A percentile compares a stretch with the other conserved stretches of the same genome.
Conservation (phyloP, 805 yeast genomes). For the Barnettozyma wickerhamii region DNA sequence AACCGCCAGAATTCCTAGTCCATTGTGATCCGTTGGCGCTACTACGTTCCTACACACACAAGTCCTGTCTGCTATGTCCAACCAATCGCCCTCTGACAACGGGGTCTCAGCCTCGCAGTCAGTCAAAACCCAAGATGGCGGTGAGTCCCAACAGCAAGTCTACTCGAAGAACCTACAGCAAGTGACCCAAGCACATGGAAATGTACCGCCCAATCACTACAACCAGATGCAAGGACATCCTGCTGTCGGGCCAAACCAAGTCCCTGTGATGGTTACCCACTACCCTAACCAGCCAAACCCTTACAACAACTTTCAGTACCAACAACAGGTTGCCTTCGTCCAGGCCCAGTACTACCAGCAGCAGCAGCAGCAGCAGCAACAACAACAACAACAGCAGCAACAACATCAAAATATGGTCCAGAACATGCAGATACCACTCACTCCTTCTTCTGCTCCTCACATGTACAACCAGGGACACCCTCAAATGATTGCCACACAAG, state of each 20-base stretch:
- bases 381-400: constrained; percentile 9
- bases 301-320: constrained; percentile 12
- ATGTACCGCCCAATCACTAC: neutral
- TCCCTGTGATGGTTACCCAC: constrained; percentile 21
- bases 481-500: constrained; percentile 7
- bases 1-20: neutral
- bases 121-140: constrained; percentile 4
- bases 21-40: neutral
- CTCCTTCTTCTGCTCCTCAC: constrained; percentile 12
- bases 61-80: neutral
- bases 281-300: constrained; percentile 13
- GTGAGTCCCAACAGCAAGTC: constrained; percentile 2
- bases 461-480: constrained; percentile 11
- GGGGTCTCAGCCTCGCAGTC: constrained; percentile 2
- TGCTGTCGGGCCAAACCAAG: constrained; percentile 2
- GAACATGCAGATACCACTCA: constrained; percentile 7
- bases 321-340: constrained; percentile 14
- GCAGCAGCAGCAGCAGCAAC: constrained; percentile 10
- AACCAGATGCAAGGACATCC: neutral
- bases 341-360: constrained; percentile 12
- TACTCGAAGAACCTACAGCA: constrained; percentile 1
- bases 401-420: constrained; percentile 7
- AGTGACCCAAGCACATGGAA: neutral
- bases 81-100: neutral
- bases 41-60: neutral